phyloP scores from a whole-genome alignment of 306 rosid genomes.

The Castanospermum australe region DNA sequence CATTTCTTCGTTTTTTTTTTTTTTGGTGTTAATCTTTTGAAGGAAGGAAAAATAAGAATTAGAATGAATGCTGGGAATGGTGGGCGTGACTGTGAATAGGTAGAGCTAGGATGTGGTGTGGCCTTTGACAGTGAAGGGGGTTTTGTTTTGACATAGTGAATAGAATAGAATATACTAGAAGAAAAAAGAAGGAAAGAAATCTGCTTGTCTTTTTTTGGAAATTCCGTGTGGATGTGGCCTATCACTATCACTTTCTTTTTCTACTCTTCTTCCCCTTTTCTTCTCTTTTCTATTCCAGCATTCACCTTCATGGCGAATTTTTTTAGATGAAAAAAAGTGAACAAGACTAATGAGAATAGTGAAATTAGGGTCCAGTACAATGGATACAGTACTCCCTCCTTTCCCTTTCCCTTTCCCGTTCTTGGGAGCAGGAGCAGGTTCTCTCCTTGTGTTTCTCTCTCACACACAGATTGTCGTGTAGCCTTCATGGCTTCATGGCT shows the following conservation, averaged over 20 bases:
- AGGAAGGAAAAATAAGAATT: not conserved
- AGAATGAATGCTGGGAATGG: not conserved
- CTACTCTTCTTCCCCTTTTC: not conserved
- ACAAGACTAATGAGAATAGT: not conserved
- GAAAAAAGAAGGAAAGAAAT: not conserved
- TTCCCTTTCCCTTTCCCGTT: not conserved
- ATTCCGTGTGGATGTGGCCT: not conserved
- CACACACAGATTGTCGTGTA: too few species aligned
- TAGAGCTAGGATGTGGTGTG: not conserved
- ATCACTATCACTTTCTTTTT: not conserved
- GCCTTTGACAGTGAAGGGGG: not conserved
- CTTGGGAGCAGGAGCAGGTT: too few species aligned
- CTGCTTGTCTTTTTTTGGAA: not conserved
- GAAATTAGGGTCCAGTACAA: too few species aligned
- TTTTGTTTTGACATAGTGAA: constrained; percentile 1
- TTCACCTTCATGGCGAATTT: not conserved
- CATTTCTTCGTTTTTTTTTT: not conserved
- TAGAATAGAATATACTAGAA: not conserved
- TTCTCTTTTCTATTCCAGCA: not conserved
- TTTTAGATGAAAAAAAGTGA: not conserved
- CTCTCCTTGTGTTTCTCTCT: too few species aligned
- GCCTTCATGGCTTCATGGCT: too few species aligned
- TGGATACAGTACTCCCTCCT: not conserved
- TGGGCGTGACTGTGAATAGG: not conserved
- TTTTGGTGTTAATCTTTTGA: not conserved